Conservation (phyloP, 768 basidiomycete genomes). For the Boletellus emodensis region DNA sequence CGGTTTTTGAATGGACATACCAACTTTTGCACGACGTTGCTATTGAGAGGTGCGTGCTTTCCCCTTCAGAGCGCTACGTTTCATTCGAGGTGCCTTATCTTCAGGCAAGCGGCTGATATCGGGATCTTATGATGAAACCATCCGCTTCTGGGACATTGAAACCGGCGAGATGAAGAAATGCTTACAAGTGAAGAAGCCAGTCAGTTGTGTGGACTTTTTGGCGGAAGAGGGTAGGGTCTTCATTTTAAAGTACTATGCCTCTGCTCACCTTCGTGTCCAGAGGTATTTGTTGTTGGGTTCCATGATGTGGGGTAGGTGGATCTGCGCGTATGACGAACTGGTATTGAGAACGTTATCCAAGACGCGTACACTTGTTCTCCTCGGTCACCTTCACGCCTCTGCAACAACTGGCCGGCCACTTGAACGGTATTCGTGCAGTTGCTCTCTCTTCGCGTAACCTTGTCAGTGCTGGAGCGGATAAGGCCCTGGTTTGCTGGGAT, state of each 20-base stretch:
- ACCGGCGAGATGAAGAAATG: constrained; percentile 68
- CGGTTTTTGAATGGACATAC: constrained; percentile 81
- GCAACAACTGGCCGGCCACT: constrained; percentile 79
- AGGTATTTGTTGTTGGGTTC: constrained; percentile 90
- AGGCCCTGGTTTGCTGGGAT: constrained; percentile 82
- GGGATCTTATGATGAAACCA: constrained; percentile 89
- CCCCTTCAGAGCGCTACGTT: not conserved
- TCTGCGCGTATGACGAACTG: not conserved
- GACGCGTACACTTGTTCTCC: constrained; percentile 85
- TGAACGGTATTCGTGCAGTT: constrained; percentile 88
- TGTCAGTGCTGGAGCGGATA: constrained; percentile 76
- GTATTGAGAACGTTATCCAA: constrained; percentile 24
- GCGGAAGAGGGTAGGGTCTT: constrained; percentile 64
- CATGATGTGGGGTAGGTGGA: constrained; percentile 78
- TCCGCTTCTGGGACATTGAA: constrained; percentile 86
- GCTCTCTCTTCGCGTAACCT: constrained; percentile 81
- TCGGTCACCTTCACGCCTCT: constrained; percentile 80
- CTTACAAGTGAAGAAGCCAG: constrained; percentile 81
- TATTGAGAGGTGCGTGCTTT: constrained; percentile 48
- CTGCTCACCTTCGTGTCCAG: constrained; percentile 33
- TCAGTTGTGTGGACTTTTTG: constrained; percentile 85
- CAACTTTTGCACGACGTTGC: constrained; percentile 81
- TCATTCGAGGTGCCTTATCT: not conserved
- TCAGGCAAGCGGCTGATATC: constrained; percentile 76
- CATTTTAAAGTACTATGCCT: not conserved